Evolutionary conservation across 192 early-diverging fungal species (phyloP).

Genomic region (Cladochytrium replicatum): DNA sequence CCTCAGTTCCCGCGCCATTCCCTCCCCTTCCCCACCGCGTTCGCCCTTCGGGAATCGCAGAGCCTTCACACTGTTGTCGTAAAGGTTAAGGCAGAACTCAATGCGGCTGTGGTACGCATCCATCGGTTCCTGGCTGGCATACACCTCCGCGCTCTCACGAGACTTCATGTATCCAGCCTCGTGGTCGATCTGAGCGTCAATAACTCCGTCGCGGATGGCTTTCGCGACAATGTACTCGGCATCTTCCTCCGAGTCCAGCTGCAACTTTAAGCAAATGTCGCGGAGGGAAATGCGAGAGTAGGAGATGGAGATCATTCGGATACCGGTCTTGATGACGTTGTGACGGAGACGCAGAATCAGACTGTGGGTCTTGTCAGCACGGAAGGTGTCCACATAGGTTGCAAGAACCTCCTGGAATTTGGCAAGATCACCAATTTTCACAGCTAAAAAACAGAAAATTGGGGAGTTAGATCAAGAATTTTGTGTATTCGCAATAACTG

Average conservation of each 20-base stretch:
- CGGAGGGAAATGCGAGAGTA: constrained; percentile 94
- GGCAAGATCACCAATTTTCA: constrained; percentile 86
- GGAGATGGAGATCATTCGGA: constrained; percentile 90
- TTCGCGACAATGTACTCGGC: constrained; percentile 99
- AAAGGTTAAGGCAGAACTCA: constrained; percentile 87
- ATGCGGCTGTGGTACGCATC: constrained; percentile 91
- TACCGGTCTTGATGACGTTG: constrained; percentile 98
- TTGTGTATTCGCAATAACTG: background rate
- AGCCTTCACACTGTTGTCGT: constrained; percentile 96
- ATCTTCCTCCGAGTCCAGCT: constrained; percentile 96
- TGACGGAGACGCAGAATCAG: constrained; percentile 91
- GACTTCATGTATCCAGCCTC: constrained; percentile 86
- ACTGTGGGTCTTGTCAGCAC: constrained; percentile 79
- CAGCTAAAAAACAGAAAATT: constrained; percentile 43
- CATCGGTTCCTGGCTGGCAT: constrained; percentile 95
- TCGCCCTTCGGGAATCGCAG: constrained; percentile 91
- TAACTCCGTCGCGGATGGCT: constrained; percentile 96
- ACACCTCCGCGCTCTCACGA: constrained; percentile 85
- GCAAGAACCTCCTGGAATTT: constrained; percentile 86
- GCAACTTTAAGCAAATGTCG: constrained; percentile 94
- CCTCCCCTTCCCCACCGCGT: constrained; percentile 76
- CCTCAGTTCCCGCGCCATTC: constrained; percentile 59
- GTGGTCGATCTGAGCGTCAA: constrained; percentile 95
- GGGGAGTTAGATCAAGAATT: too few relatives aligned
- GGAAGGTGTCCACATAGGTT: constrained; percentile 63